Evolutionary conservation across 2,329 filamentous ascomycete species (phyloP), one percentile per base, ranked within the genome.

Genomic region (Paecilomyces sp.): DNA sequence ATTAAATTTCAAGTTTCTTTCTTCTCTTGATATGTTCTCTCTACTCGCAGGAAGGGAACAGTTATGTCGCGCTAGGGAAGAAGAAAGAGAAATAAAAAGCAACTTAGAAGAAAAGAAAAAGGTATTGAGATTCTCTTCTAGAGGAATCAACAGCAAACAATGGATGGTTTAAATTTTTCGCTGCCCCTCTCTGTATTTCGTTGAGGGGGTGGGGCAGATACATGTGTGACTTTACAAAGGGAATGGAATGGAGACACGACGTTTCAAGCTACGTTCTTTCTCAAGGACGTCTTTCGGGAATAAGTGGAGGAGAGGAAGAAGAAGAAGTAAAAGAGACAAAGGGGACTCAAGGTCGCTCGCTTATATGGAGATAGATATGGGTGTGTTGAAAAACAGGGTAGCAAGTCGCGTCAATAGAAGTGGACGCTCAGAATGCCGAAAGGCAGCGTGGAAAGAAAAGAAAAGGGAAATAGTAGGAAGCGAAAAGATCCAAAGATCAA

Each of bases 291-390:
- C n/a, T 41, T 47, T 47, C 6, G 25, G n/a, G 18, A 47, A 5
- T n/a, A 47, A 47, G 41, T 18, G 41, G 41, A 15, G 55, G 47
- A 56, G 51, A 57, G 58, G 33, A 50, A 62, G 58, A 58, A 54
- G 51, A 58, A 52, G 54, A 47, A 22, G 1, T 6, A 47, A 47
- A 47, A 9, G 18, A 47, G 6, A 47, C 31, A 33, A 47, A 47
- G 9, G 41, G 41, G 41, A 47, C n/a, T 15, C n/a, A 47, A 18
- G n/a, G 41, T 22, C 41, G 41, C 41, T 47, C 41, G 18, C 41
- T 47, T 47, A 47, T 47, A 47, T 47, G 41, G 41, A 47, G 41
- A 47, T 47, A 47, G 41, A 18, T 18, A 47, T 47, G 41, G 36
- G 18, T 47, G 41, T 15, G 8, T 53, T 24, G 15, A 54, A 15